A percentile compares a stretch with the other conserved stretches of the same genome.
These are phyloP conservation scores for Lumnitzera littorea DNA, from an alignment of 345 rosid genomes.

Conservation along the genomic window DNA sequence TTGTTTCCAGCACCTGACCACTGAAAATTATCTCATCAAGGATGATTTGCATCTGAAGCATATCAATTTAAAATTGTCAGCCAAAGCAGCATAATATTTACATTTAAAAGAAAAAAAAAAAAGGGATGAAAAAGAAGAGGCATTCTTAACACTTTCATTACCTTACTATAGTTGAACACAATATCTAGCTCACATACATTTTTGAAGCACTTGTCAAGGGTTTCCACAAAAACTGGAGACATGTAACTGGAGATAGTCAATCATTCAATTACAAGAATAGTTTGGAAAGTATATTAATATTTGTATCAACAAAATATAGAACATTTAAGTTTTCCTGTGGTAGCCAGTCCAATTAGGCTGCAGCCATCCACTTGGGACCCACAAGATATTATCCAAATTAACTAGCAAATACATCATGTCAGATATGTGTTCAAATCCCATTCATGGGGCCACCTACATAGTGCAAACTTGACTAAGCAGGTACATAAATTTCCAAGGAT, in stretches of 20 bases:
- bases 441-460: no score
- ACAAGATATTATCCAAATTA: no score
- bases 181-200: slow-evolving; percentile 92
- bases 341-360: no score
- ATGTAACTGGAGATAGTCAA: slow-evolving; percentile 17
- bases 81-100: not conserved
- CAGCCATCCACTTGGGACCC: no score
- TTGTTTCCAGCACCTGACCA: slow-evolving; percentile 94
- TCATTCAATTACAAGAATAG: slow-evolving; percentile 3
- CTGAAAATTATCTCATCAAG: slow-evolving; percentile 84
- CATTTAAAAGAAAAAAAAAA: not conserved
- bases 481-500: no score
- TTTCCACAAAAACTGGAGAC: slow-evolving; percentile 85
- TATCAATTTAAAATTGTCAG: not conserved
- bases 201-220: slow-evolving; percentile 95
- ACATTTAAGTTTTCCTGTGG: no score
- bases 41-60: slow-evolving; percentile 67
- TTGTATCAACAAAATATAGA: no score
- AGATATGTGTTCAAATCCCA: no score
- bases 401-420: no score
- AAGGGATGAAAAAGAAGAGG: not conserved
- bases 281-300: slow-evolving; percentile 2
- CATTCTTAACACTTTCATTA: slow-evolving; percentile 5
- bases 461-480: no score
- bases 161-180: slow-evolving; percentile 87